Evolutionary conservation across 2,329 filamentous ascomycete genomes (phyloP).

Genomic region (Colletotrichum chrysophilum): DNA sequence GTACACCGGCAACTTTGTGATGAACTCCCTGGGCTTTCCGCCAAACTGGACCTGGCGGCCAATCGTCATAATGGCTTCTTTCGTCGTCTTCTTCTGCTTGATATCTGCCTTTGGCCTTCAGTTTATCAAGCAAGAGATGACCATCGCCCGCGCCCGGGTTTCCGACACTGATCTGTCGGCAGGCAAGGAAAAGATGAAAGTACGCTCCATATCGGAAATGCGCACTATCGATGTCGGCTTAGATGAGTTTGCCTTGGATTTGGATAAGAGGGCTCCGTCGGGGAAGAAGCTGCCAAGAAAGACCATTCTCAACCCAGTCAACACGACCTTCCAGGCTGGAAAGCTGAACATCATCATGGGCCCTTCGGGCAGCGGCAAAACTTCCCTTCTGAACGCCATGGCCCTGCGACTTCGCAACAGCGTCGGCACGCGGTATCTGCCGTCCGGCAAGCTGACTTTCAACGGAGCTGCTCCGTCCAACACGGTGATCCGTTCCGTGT

Average conservation of each 20-base stretch:
- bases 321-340: slow-evolving; percentile 70
- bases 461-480: slow-evolving; percentile 73
- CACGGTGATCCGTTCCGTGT: slow-evolving; percentile 72
- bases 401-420: slow-evolving; percentile 69
- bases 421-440: slow-evolving; percentile 64
- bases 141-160: slow-evolving; percentile 66
- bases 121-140: slow-evolving; percentile 71
- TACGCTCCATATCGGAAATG: slow-evolving; percentile 54
- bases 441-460: slow-evolving; percentile 69
- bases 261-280: slow-evolving; percentile 64
- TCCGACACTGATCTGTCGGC: slow-evolving; percentile 67
- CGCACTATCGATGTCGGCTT: slow-evolving; percentile 70
- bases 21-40: slow-evolving; percentile 72
- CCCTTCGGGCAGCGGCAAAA: slow-evolving; percentile 79
- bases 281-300: slow-evolving; percentile 59
- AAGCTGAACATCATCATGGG: slow-evolving; percentile 81
- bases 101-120: slow-evolving; percentile 66
- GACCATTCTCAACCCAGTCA: slow-evolving; percentile 71
- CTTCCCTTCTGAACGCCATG: slow-evolving; percentile 76
- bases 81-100: slow-evolving; percentile 66
- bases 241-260: slow-evolving; percentile 65
- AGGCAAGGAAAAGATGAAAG: slow-evolving; percentile 72
- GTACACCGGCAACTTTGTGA: slow-evolving; percentile 73
- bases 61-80: slow-evolving; percentile 66
- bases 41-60: slow-evolving; percentile 70